A percentile compares a stretch with the other conserved stretches of the same genome.
Conservation (phyloP, 2,329 filamentous ascomycete genomes). For the Fusarium succisae region DNA sequence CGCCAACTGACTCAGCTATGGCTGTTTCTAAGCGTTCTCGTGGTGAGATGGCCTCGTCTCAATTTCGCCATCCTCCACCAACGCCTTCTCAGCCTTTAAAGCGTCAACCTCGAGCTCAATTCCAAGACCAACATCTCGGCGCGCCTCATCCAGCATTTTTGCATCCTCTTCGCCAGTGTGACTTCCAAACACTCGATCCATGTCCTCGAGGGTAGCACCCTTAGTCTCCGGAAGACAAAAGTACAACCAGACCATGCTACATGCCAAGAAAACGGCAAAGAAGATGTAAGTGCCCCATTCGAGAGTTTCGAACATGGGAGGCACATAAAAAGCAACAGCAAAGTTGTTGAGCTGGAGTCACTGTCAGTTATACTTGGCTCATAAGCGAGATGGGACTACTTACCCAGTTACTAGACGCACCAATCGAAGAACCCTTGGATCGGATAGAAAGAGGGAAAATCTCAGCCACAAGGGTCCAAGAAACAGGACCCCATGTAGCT, state of each 20-base stretch:
- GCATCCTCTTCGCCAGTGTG: constrained; percentile 43
- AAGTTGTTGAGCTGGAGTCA: constrained; percentile 51
- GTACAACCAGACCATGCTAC: constrained; percentile 58
- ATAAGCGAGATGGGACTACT: neutral
- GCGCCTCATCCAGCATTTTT: constrained; percentile 34
- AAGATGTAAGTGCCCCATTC: constrained; percentile 65
- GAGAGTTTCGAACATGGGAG: constrained; percentile 48
- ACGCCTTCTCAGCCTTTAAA: constrained; percentile 32
- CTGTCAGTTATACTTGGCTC: neutral
- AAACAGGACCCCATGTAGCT: constrained; percentile 56
- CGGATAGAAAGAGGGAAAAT: constrained; percentile 56
- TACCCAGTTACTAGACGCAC: constrained; percentile 54
- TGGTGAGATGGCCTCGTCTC: constrained; percentile 26
- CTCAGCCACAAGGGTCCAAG: constrained; percentile 59
- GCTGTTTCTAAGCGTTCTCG: constrained; percentile 17
- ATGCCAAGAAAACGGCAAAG: constrained; percentile 60
- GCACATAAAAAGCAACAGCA: constrained; percentile 56
- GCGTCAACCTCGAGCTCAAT: constrained; percentile 25
- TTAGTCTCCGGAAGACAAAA: constrained; percentile 65
- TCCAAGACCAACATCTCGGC: constrained; percentile 31
- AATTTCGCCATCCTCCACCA: constrained; percentile 28
- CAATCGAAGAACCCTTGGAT: constrained; percentile 55
- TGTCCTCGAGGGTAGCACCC: constrained; percentile 61
- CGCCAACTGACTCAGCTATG: too few relatives aligned
- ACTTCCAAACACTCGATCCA: constrained; percentile 61